These are phyloP conservation scores for Chaetomium olivaceum DNA, from an alignment of 2,329 filamentous ascomycete genomes.

Conservation along the genomic window DNA sequence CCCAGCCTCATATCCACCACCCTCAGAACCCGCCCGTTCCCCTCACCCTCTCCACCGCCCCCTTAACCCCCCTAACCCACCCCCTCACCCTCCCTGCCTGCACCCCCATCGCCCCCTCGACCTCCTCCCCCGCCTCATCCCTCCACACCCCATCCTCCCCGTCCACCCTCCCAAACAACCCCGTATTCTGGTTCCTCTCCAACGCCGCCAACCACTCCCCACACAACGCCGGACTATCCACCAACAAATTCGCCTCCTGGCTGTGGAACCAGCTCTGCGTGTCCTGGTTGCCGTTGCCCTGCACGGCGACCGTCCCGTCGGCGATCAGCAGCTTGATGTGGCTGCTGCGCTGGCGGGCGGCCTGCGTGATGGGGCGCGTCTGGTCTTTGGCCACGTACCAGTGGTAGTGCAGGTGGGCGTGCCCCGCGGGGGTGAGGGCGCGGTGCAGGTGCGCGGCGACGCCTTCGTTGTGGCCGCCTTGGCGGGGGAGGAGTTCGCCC, in stretches of 20 bases:
- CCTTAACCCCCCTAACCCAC: slow-evolving; percentile 57
- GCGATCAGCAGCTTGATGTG: slow-evolving; percentile 78
- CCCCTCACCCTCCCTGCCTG: slow-evolving; percentile 57
- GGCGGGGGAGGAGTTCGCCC: slow-evolving; percentile 68
- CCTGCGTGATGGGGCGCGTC: slow-evolving; percentile 64
- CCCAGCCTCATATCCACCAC: no score
- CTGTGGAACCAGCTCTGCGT: slow-evolving; percentile 78
- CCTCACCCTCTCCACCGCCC: slow-evolving; percentile 36
- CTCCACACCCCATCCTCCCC: slow-evolving; percentile 63
- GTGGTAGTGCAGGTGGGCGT: slow-evolving; percentile 57
- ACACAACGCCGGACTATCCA: slow-evolving; percentile 66
- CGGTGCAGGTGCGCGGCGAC: slow-evolving; percentile 53
- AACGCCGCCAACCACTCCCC: slow-evolving; percentile 58
- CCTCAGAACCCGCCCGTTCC: slow-evolving; percentile 18
- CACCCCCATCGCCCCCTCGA: slow-evolving; percentile 52
- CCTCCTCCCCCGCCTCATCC: slow-evolving; percentile 51
- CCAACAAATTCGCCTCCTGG: slow-evolving; percentile 75
- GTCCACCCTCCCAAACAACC: slow-evolving; percentile 55
- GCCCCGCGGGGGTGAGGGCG: slow-evolving; percentile 42
- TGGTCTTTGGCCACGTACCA: slow-evolving; percentile 78
- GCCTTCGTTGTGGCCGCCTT: slow-evolving; percentile 34
- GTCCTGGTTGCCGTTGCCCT: slow-evolving; percentile 78
- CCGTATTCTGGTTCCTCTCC: slow-evolving; percentile 62
- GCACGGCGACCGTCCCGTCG: slow-evolving; percentile 67
- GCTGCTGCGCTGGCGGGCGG: slow-evolving; percentile 65